Percentiles rank a stretch among this genome's conserved stretches.
Conservation (phyloP, 805 yeast species). For the Starmerella gropengiesseri region DNA sequence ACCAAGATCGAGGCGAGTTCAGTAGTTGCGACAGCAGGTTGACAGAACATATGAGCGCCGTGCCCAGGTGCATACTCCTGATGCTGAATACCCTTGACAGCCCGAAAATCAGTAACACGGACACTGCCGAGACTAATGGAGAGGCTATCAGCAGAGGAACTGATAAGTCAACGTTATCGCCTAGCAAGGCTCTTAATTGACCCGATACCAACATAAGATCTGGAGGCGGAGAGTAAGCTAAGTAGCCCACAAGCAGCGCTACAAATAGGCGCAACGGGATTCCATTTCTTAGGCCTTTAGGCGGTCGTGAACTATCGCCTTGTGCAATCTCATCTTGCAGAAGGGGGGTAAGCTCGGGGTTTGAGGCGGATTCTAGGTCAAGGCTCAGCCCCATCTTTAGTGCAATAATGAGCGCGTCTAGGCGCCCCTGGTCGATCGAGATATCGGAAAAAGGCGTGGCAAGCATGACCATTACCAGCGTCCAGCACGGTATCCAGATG, state of each 20-base stretch:
- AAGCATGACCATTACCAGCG: constrained; percentile 4
- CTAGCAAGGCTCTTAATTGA: neutral
- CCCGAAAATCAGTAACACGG: neutral
- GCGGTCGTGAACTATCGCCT: neutral
- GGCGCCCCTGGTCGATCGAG: neutral
- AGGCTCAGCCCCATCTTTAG: neutral
- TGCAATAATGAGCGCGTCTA: neutral
- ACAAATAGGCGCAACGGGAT: neutral
- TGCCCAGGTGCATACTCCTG: too few species aligned
- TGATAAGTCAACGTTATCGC: neutral
- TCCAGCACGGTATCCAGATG: constrained; percentile 12
- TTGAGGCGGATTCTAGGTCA: neutral
- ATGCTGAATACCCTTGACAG: too few species aligned
- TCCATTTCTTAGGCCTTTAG: neutral
- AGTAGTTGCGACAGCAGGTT: too few species aligned
- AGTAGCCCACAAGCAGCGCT: constrained; percentile 1
- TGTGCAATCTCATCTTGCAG: neutral
- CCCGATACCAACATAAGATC: constrained; percentile 7
- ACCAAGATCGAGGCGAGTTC: too few species aligned
- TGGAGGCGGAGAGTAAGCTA: constrained; percentile 5
- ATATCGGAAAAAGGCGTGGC: constrained; percentile 12
- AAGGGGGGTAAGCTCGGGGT: constrained; percentile 5
- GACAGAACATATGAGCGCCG: too few species aligned
- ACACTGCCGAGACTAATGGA: neutral
- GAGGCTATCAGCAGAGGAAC: neutral